phyloP scores from a whole-genome alignment of 1,284 basidiomycete genomes.

The Ganoderma multipileum region DNA sequence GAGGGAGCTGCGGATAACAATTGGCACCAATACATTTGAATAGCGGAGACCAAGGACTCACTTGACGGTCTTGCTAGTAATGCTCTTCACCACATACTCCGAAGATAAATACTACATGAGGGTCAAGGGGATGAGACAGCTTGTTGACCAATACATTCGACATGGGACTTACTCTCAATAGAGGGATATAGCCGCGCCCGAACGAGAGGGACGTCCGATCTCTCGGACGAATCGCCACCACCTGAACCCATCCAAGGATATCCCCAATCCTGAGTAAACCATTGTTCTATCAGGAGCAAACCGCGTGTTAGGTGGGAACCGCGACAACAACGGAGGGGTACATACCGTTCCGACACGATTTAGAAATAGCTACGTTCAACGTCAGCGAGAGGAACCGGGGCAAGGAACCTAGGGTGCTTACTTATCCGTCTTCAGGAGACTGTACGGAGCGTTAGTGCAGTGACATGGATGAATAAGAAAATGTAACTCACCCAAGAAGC shows the following conservation, averaged over 20 bases:
- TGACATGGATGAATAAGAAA: neutral
- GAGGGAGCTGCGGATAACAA: constrained; percentile 48
- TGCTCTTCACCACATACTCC: constrained; percentile 67
- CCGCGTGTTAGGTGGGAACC: neutral
- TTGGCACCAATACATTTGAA: neutral
- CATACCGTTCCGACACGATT: constrained; percentile 49
- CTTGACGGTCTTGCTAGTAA: constrained; percentile 60
- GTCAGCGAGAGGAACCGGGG: constrained; percentile 3
- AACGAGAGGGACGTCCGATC: constrained; percentile 56
- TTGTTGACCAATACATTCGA: neutral
- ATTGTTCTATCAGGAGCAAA: constrained; percentile 48
- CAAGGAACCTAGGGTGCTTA: constrained; percentile 33
- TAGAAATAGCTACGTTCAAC: constrained; percentile 47
- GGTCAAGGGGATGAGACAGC: neutral
- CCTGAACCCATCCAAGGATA: constrained; percentile 50
- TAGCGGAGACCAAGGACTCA: constrained; percentile 36
- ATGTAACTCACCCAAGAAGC: constrained; percentile 53
- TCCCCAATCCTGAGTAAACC: constrained; percentile 56
- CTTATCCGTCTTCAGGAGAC: constrained; percentile 64
- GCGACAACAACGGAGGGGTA: neutral
- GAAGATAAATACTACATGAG: constrained; percentile 63
- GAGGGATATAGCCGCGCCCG: constrained; percentile 60
- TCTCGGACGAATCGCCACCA: constrained; percentile 48
- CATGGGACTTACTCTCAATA: constrained; percentile 57
- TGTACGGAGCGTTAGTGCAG: constrained; percentile 30